phyloP scores from a whole-genome alignment of 306 rosid species.

The Trifolium pratense region DNA sequence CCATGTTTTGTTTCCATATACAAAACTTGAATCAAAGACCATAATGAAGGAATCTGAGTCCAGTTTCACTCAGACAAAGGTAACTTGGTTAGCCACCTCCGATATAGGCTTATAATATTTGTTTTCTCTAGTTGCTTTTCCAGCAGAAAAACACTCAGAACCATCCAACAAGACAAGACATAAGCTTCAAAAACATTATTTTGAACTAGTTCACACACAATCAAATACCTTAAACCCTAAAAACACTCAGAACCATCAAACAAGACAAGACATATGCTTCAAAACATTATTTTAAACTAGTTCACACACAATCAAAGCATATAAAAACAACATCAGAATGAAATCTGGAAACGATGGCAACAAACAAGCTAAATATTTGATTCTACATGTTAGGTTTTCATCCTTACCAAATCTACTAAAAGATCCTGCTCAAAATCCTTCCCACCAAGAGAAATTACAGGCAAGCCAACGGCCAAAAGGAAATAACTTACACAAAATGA shows the following conservation, averaged over 20 bases:
- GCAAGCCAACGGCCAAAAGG: constrained; percentile 5
- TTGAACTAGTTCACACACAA: not conserved
- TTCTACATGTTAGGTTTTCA: constrained; percentile 31
- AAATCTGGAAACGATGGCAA: constrained; percentile 9
- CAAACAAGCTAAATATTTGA: constrained; percentile 26
- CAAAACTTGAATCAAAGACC: not conserved
- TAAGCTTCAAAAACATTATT: not conserved
- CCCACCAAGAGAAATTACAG: not conserved
- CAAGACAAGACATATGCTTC: not conserved
- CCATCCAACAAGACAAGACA: not conserved
- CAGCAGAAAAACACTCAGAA: not conserved
- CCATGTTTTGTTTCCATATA: too few relatives aligned
- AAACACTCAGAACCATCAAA: not conserved
- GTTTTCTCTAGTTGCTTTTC: too few relatives aligned
- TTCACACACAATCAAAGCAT: not conserved
- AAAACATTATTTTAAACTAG: not conserved
- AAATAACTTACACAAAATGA: constrained; percentile 41
- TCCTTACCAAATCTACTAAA: constrained; percentile 28
- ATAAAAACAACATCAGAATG: not conserved
- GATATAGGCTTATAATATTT: not conserved
- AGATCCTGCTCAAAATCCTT: constrained; percentile 38
- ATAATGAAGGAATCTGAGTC: not conserved
- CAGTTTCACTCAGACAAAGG: not conserved
- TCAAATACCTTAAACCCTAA: too few relatives aligned
- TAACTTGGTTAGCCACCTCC: too few relatives aligned